Conservation (phyloP, 768 basidiomycete genomes). For the Lyophyllum atratum region DNA sequence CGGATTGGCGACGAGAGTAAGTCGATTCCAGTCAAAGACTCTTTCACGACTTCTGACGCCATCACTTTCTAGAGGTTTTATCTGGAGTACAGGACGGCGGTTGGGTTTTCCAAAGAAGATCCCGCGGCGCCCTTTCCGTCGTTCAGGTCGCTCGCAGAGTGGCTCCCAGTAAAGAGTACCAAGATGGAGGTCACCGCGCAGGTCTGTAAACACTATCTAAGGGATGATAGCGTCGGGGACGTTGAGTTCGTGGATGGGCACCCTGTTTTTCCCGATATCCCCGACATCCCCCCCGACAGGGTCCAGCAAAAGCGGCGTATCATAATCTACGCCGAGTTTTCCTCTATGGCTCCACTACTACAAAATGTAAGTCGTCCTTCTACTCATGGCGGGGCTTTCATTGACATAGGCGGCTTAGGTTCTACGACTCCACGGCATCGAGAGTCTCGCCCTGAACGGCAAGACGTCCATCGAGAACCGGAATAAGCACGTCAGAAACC, state of each 20-base stretch:
- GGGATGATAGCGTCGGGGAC: not conserved
- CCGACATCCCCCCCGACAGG: not conserved
- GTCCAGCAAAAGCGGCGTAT: not conserved
- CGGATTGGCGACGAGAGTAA: constrained; percentile 1
- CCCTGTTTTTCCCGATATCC: not conserved
- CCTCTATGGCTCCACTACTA: constrained; percentile 15
- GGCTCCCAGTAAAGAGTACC: constrained; percentile 4
- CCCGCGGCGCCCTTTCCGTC: not conserved
- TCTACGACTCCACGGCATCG: not conserved
- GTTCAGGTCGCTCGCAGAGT: constrained; percentile 7
- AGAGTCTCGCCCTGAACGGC: constrained; percentile 14
- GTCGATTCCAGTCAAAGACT: not conserved
- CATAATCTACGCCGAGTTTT: constrained; percentile 17
- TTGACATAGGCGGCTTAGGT: too few species aligned
- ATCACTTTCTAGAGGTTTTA: constrained; percentile 9
- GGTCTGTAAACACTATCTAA: not conserved
- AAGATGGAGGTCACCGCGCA: constrained; percentile 11
- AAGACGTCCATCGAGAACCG: constrained; percentile 5
- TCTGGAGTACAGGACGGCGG: constrained; percentile 5
- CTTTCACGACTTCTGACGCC: not conserved
- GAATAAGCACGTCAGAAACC: constrained; percentile 7
- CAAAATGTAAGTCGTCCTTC: constrained; percentile 14
- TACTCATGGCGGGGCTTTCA: not conserved
- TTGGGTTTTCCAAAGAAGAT: constrained; percentile 5
- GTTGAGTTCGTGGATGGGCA: constrained; percentile 5